Base-by-base conservation (phyloP, 306 rosid species). In the Prunus campanulata region DNA sequence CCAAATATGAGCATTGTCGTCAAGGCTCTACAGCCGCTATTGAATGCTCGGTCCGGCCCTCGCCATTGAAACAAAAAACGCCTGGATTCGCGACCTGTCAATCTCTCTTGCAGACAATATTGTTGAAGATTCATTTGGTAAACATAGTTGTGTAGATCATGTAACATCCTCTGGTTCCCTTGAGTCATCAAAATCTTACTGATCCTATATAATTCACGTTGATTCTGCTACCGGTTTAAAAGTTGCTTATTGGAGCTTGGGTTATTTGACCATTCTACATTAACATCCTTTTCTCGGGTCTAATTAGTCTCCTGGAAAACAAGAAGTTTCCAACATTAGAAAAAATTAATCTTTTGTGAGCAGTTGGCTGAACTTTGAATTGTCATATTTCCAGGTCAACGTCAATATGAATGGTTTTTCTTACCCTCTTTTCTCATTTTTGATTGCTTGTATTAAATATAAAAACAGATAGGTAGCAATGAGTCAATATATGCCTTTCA, bases 1-100 rank as follows among this genome's bases (percentile, higher is more conserved):
- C 96, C 96, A 59, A 90, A 88, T 66, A 90, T 90, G 92, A 86
- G 91, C 85, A 88, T 90, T 47, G 91, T 90, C 18, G 93, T 90
- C 66, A 88, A 89, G 83, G 96, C 96, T 80, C 64, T 91, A 78
- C 90, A 91, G 69, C 93, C 91, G 42, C 83, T 91, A 6, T 70
- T 86, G 70, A 78, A 86, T 82, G 30, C 91, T 80, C 92, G 90
- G 44, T 52, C 90, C 11, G 15, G 59, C 78, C 87, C 81, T 32
- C 55, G 19, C 85, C 77, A 78, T 73, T 81, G 91, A 77, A 74
- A 62, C 82, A 18, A 77, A 72, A 6, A 72, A 71, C 72, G 48
- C 78, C 68, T 86, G 80, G 74, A 78, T 91, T 85, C 83, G 69
- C 56, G 22, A 24, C 68, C 55, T 11, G 54, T 51, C 72, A 64